Evolutionary conservation across 495 filamentous ascomycete genomes (phyloP), one percentile per base, ranked within the genome.

Genomic region (Xylaria castorea): DNA sequence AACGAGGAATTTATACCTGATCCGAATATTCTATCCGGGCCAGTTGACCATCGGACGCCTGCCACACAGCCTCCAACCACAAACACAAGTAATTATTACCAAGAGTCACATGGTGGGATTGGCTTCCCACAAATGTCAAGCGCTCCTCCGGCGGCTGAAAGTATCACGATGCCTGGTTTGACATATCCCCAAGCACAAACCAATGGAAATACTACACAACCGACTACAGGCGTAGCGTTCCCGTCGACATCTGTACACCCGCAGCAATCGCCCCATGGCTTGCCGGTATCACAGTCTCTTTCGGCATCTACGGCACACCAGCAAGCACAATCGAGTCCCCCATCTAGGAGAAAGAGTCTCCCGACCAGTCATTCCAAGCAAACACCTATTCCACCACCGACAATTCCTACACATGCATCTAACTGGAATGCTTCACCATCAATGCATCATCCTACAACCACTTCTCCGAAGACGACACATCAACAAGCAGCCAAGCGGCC

Each of bases 1-100:
- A 78, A 75, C 66, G 78, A 79, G 58, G 78, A 78, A 44, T 77
- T 78, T 65, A 72, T 77, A 30, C 76, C 75, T 22, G 78, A 78
- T 66, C 76, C 75, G 27, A 75, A 78, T 32, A 78, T 78, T 20
- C 70, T 79, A 16, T 71, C 75, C 1, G 76, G 63, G 5, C 67
- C 75, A 36, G 67, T 72, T 58, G 76, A 75, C 9, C 55, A 71
- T 50, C 71, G 68, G 27, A 46, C 73, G 18, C 27, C 34, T 30
- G 22, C 71, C 22, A 68, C 71, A 9, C 65, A 72, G 25, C 44
- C 70, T 67, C 22, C 55, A 44, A 30, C 40, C 51, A 57, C 64
- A 40, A 27, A 51, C 51, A 36, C 36, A 18, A 71, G 63, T 6
- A 70, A 76, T 50, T 80, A 75, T 57, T 78, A 73, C 42, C 71